Conservation (phyloP, 805 yeast genomes). For the Myxozyma melibiosi region DNA sequence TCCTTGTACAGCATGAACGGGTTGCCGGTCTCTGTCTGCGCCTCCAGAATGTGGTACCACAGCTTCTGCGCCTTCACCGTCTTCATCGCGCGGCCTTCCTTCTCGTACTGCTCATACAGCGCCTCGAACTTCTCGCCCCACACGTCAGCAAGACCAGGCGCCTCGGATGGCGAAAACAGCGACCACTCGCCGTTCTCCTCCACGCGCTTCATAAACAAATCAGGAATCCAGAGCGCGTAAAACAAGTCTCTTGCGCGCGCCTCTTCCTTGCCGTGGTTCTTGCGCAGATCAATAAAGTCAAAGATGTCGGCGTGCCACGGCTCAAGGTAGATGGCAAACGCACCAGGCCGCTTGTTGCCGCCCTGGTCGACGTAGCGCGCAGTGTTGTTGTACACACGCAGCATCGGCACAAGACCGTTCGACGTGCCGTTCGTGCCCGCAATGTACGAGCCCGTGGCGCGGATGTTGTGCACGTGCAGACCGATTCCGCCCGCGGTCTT, state of each 20-base stretch:
- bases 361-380: constrained; percentile 98
- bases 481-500: constrained; percentile 98
- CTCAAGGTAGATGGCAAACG: constrained; percentile 89
- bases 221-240: constrained; percentile 93
- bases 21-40: constrained; percentile 95
- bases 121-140: constrained; percentile 82
- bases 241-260: constrained; percentile 89
- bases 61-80: constrained; percentile 83
- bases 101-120: constrained; percentile 72
- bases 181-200: constrained; percentile 81
- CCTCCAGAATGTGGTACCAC: constrained; percentile 85
- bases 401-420: constrained; percentile 93
- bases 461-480: constrained; percentile 80
- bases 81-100: constrained; percentile 62
- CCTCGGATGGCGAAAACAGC: constrained; percentile 83
- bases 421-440: constrained; percentile 93
- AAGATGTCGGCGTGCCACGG: constrained; percentile 97
- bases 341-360: constrained; percentile 97
- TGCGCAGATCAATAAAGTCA: constrained; percentile 81
- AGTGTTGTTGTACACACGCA: constrained; percentile 90
- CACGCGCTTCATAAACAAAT: constrained; percentile 89
- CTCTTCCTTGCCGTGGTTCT: constrained; percentile 95
- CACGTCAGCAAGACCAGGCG: constrained; percentile 79
- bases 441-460: constrained; percentile 83
- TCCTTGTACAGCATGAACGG: constrained; percentile 95